These are phyloP conservation scores for Hypoxylon sp. DNA, from an alignment of 2,329 filamentous ascomycete species.

Conservation along the genomic window DNA sequence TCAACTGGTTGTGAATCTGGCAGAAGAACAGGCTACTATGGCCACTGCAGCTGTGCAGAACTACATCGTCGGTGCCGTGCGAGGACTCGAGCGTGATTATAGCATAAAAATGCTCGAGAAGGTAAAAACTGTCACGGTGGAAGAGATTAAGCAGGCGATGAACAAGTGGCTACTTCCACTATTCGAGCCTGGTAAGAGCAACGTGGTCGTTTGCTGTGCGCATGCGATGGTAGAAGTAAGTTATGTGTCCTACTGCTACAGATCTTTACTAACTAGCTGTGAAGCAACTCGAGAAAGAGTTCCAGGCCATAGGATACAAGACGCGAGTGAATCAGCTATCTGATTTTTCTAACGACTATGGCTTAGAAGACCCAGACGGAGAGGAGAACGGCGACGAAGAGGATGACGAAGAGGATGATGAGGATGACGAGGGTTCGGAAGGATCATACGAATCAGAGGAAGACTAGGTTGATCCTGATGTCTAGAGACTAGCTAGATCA, in stretches of 20 bases:
- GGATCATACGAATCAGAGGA: conserved; percentile 34
- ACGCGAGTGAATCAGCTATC: conserved; percentile 77
- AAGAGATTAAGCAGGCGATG: conserved; percentile 80
- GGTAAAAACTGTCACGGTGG: conserved; percentile 77
- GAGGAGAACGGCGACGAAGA: conserved; percentile 54
- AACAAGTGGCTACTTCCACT: conserved; percentile 78
- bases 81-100: conserved; percentile 79
- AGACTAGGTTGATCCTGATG: too few species aligned
- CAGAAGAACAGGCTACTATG: conserved; percentile 89
- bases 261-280: conserved; percentile 9
- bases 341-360: conserved; percentile 90
- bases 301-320: conserved; percentile 80
- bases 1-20: conserved; percentile 84
- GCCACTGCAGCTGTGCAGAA: conserved; percentile 81
- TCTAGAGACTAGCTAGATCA: too few species aligned
- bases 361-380: conserved; percentile 70
- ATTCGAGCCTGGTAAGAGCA: conserved; percentile 81
- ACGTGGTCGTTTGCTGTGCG: conserved; percentile 88
- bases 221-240: conserved; percentile 84
- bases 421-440: conserved; percentile 23
- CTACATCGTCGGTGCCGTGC: conserved; percentile 83
- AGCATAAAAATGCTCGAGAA: conserved; percentile 78
- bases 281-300: conserved; percentile 78
- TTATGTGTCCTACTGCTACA: conserved; percentile 31
- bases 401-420: conserved; percentile 35